Base-by-base conservation (phyloP, 352 stramenopile species). In the Pythium pectinolyticum region DNA sequence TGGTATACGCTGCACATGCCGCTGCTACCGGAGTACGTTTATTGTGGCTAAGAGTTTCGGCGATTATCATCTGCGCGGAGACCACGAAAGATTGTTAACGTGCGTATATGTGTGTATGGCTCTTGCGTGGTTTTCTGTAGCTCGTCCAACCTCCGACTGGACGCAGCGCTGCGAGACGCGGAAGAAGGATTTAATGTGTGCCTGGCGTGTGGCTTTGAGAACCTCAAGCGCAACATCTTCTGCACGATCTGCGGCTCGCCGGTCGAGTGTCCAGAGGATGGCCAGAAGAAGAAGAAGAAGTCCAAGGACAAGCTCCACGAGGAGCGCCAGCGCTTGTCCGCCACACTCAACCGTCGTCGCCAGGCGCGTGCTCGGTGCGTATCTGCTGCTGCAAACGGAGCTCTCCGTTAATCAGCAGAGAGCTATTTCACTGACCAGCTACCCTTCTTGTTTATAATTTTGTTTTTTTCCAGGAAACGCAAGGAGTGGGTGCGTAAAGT, bases 211-310 rank as follows among this genome's bases (percentile, higher is more conserved):
- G 66, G 45, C 3, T 82, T 82, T 50, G 66, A 72, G 28, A 84
- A 81, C 58, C 57, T 70, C 40, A 73, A 75, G 55, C 60, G 67
- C 43, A 62, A 72, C 63, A 66, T 61, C 28, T 73, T 78, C 61
- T 84, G 75, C 47, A 69, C 72, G 17, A 54, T 84, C 19, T 84
- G 75, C 30, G 72, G 75, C 19, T 35, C 61, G 32, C 52, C 52
- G 12, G 50, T 64, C 10, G 32, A 45, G 17, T 50, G 34, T 30
- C 45, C 35, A 1, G 39, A 59, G 1, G 31, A 40, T 11, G 43
- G 50, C 20, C 2, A 54, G 22, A 48, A 24, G 46, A 50, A 37
- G 37, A 48, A n/a, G 22, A 46, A 55, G 40, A 63, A 58, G 51
- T 12, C 35, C 51, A 67, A 66, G 47, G 28, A 43, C 52, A 62